Evolutionary conservation across 208 protist species (phyloP), one percentile per base, ranked within the genome.

Genomic region (Acanthamoeba pearcei): DNA sequence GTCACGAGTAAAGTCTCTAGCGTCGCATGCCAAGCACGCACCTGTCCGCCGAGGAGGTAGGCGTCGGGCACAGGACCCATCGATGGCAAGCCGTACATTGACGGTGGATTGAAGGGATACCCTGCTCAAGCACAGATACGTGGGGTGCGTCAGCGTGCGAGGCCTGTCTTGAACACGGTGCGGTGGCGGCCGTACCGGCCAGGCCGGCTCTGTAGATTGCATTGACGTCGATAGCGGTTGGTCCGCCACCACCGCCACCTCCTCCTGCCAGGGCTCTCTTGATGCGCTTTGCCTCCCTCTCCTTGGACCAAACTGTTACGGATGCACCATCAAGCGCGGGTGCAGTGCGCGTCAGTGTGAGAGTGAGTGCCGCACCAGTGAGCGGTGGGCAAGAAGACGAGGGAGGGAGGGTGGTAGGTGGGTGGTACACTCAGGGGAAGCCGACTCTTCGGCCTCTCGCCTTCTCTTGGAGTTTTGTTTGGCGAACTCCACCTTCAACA

Each of bases 381-480:
- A 42, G 38, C 38, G 38, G 38, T 42, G 1, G 38, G 38, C 38
- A 42, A 42, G 38, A 42, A 42, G 60, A 22, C 60, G 1, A 51
- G 19, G 32, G 57, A 8, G 4, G 83, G 5, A 5, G 0, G 27
- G 35, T 46, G 55, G 57, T 24, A 6, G 19, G 53, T 27, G 6
- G 32, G 35, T 13, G 60, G 85, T 74, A 91, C 85, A 91, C 64
- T 76, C 85, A 15, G 55, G 55, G 5, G 85, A 55, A 53, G 85
- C 80, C 15, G 80, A 55, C 80, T 88, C 80, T 64, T 88, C 80
- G 64, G 85, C 85, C 29, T 68, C 60, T 24, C 60, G 85, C 49
- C 64, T 49, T n/a, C 85, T 68, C 64, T 91, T 68, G 5, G 85
- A 91, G 85, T 91, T 91, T 27, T 68, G 60, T 74, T 91, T 91